These are phyloP conservation scores for Cladosporium velox DNA, from an alignment of 2,329 filamentous ascomycete genomes.

Conservation along the genomic window DNA sequence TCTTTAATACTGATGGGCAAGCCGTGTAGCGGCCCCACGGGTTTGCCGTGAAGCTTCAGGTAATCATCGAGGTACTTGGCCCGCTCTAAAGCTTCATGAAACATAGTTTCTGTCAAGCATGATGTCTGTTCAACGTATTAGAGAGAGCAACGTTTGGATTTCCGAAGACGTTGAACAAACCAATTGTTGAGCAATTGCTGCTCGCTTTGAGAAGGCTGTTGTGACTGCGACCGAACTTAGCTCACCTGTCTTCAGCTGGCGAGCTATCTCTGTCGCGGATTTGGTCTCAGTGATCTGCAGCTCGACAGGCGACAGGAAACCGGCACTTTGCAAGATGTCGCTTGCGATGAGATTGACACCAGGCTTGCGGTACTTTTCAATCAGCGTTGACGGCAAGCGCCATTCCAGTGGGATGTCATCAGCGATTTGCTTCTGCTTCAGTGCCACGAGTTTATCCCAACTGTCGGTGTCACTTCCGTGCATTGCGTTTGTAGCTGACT, in stretches of 20 bases:
- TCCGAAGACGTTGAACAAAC: not conserved
- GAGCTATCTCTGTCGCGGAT: not conserved
- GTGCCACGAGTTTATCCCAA: not conserved
- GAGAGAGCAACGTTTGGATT: not conserved
- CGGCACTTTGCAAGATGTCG: not conserved
- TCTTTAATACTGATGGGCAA: conserved; percentile 41
- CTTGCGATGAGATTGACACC: not conserved
- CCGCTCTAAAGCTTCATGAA: conserved; percentile 39
- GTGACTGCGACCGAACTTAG: not conserved
- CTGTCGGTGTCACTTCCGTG: not conserved
- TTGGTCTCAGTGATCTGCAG: not conserved
- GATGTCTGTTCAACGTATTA: conserved; percentile 32
- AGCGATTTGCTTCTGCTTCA: not conserved
- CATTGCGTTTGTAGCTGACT: not conserved
- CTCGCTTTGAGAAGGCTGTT: conserved; percentile 50
- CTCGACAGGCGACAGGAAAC: not conserved
- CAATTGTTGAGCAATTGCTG: conserved; percentile 50
- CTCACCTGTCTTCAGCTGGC: not conserved
- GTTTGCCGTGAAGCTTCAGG: conserved; percentile 37
- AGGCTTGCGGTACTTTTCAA: not conserved
- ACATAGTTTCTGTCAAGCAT: conserved; percentile 48
- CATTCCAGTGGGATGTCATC: not conserved
- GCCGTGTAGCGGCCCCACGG: conserved; percentile 49
- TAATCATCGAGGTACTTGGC: conserved; percentile 46
- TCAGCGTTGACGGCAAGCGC: not conserved